Evolutionary conservation across 208 protist genomes (phyloP), one percentile per base, ranked within the genome.

Genomic region (Leishmania mexicana): DNA sequence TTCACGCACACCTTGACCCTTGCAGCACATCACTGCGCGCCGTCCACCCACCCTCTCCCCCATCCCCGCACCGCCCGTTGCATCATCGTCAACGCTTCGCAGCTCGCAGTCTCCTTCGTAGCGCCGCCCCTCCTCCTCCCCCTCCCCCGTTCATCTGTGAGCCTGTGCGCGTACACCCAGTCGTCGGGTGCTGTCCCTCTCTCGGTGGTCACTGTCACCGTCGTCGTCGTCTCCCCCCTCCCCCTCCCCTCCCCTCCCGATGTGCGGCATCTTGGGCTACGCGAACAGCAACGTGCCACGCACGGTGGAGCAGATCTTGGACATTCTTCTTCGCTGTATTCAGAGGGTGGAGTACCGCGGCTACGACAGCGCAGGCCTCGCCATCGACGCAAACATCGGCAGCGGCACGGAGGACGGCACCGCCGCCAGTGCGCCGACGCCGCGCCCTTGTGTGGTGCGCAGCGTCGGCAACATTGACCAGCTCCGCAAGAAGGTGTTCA

Each of bases 301-400:
- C 42, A 93, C 80, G 5, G 78, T 88, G 53, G 73, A 86, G 24
- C 82, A 95, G n/a, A 91, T 98, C 24, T 38, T 97, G 24, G 85
- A 96, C n/a, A 83, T 90, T 31, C 83, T 98, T 7, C 80, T 98
- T 31, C 81, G 89, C 53, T 97, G 96, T 3, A 83, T 99, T 15
- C 67, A 95, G 60, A 92, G 91, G n/a, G 86, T 99, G 3, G 97
- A 99, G 90, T 99, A 99, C 87, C 92, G 98, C 70, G 98, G 98
- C 5, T 99, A 99, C 87, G 98, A 99, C 88, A 97, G 93, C 79
- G 98, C 98, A 1, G 98, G 98, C n/a, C 60, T 99, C 35, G 91
- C 92, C 72, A 79, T 98, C 31, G 92, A 97, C 65, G 60, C 54
- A 31, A 40, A 51, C 67, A 83, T 74, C 38, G 74, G 45, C 35